Evolutionary conservation across 2,329 filamentous ascomycete species (phyloP), one percentile per base, ranked within the genome.

Genomic region (Periconia sp.): DNA sequence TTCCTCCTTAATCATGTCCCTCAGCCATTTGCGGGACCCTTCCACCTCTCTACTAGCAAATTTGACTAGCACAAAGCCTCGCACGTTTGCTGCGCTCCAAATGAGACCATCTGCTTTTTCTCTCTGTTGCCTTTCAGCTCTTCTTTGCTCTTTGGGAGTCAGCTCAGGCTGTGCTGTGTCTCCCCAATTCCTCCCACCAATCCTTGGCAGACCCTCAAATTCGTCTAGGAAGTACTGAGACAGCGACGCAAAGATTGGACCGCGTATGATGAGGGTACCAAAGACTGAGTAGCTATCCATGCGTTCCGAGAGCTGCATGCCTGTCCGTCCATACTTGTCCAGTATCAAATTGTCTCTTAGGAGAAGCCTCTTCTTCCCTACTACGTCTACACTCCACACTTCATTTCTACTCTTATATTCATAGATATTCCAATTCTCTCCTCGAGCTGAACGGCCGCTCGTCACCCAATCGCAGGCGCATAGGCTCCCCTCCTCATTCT

Each of bases 391-490:
- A 59, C 69, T 58, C 84, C 87, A 92, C n/a, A 97, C 80, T 72
- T 99, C 94, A 64, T 96, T 97, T 52, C 88, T 81, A 8, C 90
- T 91, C 45, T 78, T 82, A 84, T 94, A 97, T 50, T 79, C 80
- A 43, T 80, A 75, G 48, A 96, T 85, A 56, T 85, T 86, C 94
- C 94, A 99, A 51, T 89, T 80, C 72, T 99, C 94, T 17, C 91
- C 92, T 33, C 88, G 82, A 4, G 94, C 92, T 4, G 79, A 83
- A 13, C 94, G 83, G 6, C 94, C 94, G 62, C 92, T 88, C 2
- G 86, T 95, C 5, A 97, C 91, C 94, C 94, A 99, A 69, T 99
- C 94, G 32, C 96, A 75, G 2, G 95, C 79, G 63, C 91, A 95
- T 11, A 97, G 72, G 28, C 86, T 73, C 6, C 68, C 43, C 59